A percentile compares a stretch with the other conserved stretches of the same genome.
Evolutionary conservation across 2,329 filamentous ascomycete species (phyloP).

Genomic region (Fusarium ramigenum): DNA sequence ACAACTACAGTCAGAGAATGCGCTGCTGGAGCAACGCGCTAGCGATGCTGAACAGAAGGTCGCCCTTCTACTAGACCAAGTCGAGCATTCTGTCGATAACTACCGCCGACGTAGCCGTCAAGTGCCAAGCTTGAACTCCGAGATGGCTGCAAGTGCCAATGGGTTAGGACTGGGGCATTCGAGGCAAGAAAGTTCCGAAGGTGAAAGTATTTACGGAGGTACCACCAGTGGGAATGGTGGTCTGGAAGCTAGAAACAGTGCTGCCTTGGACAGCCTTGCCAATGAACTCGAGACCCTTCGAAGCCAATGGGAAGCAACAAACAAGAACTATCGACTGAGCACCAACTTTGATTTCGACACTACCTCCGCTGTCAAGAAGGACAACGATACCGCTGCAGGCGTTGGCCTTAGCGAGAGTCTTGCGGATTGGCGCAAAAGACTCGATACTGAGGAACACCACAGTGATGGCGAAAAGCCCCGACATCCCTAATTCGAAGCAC

Average conservation of each 20-base stretch:
- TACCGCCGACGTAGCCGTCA: slow-evolving; percentile 83
- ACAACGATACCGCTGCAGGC: slow-evolving; percentile 52
- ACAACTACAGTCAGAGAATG: slow-evolving; percentile 84
- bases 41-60: slow-evolving; percentile 93
- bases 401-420: slow-evolving; percentile 74
- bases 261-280: slow-evolving; percentile 87
- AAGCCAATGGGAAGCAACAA: slow-evolving; percentile 94
- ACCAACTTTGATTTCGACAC: slow-evolving; percentile 87
- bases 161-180: slow-evolving; percentile 54
- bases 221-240: slow-evolving; percentile 26
- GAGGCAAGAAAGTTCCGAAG: slow-evolving; percentile 66
- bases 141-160: slow-evolving; percentile 48
- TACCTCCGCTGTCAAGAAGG: slow-evolving; percentile 51
- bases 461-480: slow-evolving; percentile 44
- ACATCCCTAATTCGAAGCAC: slow-evolving; percentile 33
- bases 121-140: slow-evolving; percentile 62
- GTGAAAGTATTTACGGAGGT: slow-evolving; percentile 71
- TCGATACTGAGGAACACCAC: slow-evolving; percentile 65
- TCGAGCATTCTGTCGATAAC: slow-evolving; percentile 92
- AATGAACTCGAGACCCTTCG: slow-evolving; percentile 91
- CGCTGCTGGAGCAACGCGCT: slow-evolving; percentile 81
- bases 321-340: slow-evolving; percentile 92
- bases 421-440: slow-evolving; percentile 81
- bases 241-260: slow-evolving; percentile 63
- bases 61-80: slow-evolving; percentile 90